Evolutionary conservation across 2,329 filamentous ascomycete genomes (phyloP).

Genomic region (Penicillium polonicum): DNA sequence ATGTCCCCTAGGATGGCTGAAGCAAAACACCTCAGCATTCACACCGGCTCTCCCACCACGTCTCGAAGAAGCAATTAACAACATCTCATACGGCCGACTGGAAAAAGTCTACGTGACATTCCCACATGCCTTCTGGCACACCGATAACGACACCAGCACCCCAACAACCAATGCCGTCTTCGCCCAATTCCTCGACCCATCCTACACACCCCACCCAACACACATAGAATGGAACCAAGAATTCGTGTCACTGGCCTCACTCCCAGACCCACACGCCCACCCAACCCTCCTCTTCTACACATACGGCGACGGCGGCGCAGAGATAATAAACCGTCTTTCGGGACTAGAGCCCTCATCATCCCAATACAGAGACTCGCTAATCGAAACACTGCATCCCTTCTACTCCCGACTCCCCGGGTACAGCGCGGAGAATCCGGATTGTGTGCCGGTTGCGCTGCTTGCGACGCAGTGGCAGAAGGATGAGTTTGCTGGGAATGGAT

Average conservation of each 20-base stretch:
- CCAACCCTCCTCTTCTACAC: slow-evolving; percentile 79
- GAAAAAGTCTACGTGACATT: slow-evolving; percentile 65
- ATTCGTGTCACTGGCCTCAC: slow-evolving; percentile 70
- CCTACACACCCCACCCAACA: slow-evolving; percentile 63
- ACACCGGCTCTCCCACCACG: slow-evolving; percentile 44
- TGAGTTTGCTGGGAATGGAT: slow-evolving; percentile 75
- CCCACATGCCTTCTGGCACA: slow-evolving; percentile 71
- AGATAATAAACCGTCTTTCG: slow-evolving; percentile 40
- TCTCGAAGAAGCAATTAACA: slow-evolving; percentile 47
- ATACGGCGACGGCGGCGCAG: slow-evolving; percentile 44
- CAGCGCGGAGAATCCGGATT: slow-evolving; percentile 52
- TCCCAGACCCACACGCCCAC: slow-evolving; percentile 60
- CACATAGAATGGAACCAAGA: slow-evolving; percentile 70
- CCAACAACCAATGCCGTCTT: slow-evolving; percentile 55
- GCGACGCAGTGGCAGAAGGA: slow-evolving; percentile 78
- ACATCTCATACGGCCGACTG: slow-evolving; percentile 48
- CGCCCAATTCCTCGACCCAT: slow-evolving; percentile 71
- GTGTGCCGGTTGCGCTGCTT: slow-evolving; percentile 62
- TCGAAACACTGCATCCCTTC: slow-evolving; percentile 73
- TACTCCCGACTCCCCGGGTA: slow-evolving; percentile 73
- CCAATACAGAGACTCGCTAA: slow-evolving; percentile 56
- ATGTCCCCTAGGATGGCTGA: slow-evolving; percentile 55
- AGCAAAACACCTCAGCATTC: slow-evolving; percentile 49
- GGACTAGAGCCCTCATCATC: slow-evolving; percentile 38
- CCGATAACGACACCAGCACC: slow-evolving; percentile 20